A percentile compares a stretch with the other conserved stretches of the same genome.
Conservation (phyloP, 2,329 filamentous ascomycete genomes). For the Aspergillus sergii region DNA sequence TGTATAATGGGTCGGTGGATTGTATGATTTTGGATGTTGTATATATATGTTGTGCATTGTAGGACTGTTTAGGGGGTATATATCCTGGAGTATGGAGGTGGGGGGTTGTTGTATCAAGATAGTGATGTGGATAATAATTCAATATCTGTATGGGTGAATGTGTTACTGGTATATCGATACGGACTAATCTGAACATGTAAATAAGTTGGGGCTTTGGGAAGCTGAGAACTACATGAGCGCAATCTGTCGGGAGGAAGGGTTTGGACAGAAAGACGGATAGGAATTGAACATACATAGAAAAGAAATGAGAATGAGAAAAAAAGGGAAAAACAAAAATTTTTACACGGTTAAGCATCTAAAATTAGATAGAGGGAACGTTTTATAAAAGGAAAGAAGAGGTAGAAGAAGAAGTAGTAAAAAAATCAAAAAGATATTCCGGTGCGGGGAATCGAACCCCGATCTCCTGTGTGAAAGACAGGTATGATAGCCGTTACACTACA, state of each 20-base stretch:
- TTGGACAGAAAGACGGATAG: too few species aligned
- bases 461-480: slow-evolving; percentile 20
- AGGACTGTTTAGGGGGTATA: too few species aligned
- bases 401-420: too few species aligned
- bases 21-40: too few species aligned
- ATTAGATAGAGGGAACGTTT: not conserved
- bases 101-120: not conserved
- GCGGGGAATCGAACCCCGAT: slow-evolving; percentile 21
- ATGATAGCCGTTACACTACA: slow-evolving; percentile 21
- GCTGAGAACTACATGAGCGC: not conserved
- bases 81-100: not conserved
- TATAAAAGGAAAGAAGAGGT: not conserved
- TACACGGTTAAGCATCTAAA: not conserved
- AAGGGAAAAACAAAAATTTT: not conserved
- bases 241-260: not conserved
- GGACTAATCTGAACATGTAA: not conserved
- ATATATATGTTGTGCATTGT: not conserved
- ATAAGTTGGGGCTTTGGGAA: not conserved
- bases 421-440: slow-evolving; percentile 7
- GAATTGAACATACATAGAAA: not conserved
- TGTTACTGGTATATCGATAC: not conserved
- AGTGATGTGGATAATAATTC: not conserved
- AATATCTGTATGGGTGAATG: not conserved
- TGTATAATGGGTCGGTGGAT: too few species aligned
- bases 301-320: not conserved